A percentile compares a stretch with the other conserved stretches of the same genome.
These are phyloP conservation scores for Colletotrichum scovillei DNA, from an alignment of 2,329 filamentous ascomycete species.

Conservation along the genomic window DNA sequence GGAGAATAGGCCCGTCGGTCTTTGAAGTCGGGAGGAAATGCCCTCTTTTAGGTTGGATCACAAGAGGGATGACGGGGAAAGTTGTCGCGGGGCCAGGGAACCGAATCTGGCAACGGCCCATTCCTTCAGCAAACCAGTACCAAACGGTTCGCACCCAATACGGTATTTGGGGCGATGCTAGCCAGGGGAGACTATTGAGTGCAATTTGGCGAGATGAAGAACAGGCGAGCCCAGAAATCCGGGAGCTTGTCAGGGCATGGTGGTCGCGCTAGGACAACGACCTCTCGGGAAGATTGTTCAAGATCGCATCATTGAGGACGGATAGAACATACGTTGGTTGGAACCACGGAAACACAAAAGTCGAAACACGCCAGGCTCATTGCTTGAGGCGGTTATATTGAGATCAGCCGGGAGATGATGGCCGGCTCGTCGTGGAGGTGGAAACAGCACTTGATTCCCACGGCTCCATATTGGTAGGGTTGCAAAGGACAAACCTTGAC, in stretches of 20 bases:
- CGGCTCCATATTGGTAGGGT: constrained; percentile 9
- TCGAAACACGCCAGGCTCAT: background rate
- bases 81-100: constrained; percentile 20
- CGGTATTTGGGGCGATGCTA: constrained; percentile 28
- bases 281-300: background rate
- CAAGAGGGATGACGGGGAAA: constrained; percentile 9
- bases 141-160: constrained; percentile 15
- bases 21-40: constrained; percentile 3
- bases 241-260: constrained; percentile 4
- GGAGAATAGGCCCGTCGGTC: background rate
- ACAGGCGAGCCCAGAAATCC: constrained; percentile 17
- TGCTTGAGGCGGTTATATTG: background rate
- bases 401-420: constrained; percentile 1
- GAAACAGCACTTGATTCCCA: background rate
- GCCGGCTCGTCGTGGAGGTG: background rate
- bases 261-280: background rate
- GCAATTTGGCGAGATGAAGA: constrained; percentile 34
- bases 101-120: constrained; percentile 20
- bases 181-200: constrained; percentile 27
- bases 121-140: constrained; percentile 2
- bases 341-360: background rate
- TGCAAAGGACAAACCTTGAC: background rate
- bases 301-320: background rate
- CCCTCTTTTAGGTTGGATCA: constrained; percentile 18
- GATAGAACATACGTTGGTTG: background rate